Conservation (phyloP, 73 alveolate species). For the Paramecium pentaurelia region DNA sequence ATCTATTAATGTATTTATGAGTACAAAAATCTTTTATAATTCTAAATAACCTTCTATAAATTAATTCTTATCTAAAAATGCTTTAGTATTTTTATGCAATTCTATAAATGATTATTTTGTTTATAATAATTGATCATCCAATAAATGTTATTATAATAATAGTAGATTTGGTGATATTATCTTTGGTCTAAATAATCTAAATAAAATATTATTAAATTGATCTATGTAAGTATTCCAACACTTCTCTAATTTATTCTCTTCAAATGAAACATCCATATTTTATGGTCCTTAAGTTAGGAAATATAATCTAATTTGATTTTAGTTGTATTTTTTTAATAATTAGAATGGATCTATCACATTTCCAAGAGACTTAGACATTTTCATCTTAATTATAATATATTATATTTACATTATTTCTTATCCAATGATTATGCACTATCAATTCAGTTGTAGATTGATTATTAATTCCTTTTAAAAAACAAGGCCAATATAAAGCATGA, state of each 20-base stretch:
- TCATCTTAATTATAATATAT: constrained; percentile 12
- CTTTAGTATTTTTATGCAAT: background rate
- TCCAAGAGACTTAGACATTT: constrained; percentile 79
- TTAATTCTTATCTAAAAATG: background rate
- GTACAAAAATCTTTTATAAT: background rate
- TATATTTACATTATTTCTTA: constrained; percentile 56
- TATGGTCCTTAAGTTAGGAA: constrained; percentile 76
- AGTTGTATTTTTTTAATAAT: constrained; percentile 52
- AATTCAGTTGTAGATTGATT: constrained; percentile 61
- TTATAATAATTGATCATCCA: background rate
- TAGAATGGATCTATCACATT: constrained; percentile 77
- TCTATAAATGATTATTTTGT: background rate
- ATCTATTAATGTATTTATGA: background rate
- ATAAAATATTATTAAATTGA: constrained; percentile 22
- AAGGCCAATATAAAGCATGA: constrained; percentile 84
- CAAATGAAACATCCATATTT: constrained; percentile 65
- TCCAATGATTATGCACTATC: constrained; percentile 79
- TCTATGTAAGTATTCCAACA: constrained; percentile 37
- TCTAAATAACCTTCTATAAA: background rate
- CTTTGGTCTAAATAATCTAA: background rate
- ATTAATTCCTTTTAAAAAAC: constrained; percentile 64
- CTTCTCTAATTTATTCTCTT: constrained; percentile 31
- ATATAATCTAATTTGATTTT: constrained; percentile 65
- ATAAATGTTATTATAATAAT: background rate
- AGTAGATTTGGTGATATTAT: background rate